A percentile compares a stretch with the other conserved stretches of the same genome.
Evolutionary conservation across 2,329 filamentous ascomycete species (phyloP).

Genomic region (Monosporascus sp.): DNA sequence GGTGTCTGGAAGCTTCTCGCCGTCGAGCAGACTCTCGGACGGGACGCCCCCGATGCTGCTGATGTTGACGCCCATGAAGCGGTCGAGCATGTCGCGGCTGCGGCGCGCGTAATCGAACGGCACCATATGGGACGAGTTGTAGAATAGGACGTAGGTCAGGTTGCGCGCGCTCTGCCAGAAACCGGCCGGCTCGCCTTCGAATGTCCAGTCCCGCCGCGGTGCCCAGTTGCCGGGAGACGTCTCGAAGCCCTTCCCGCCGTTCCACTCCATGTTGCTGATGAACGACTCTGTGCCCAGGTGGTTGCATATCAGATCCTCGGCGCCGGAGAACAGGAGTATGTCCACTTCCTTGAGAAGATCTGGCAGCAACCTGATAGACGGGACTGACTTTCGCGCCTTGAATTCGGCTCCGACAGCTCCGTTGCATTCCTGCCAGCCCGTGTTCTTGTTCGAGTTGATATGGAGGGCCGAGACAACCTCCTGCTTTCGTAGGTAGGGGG

Average conservation of each 20-base stretch:
- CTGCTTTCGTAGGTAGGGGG: slow-evolving; percentile 75
- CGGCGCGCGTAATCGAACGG: slow-evolving; percentile 87
- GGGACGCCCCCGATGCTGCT: slow-evolving; percentile 77
- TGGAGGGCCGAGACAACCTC: slow-evolving; percentile 79
- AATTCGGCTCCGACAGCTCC: slow-evolving; percentile 72
- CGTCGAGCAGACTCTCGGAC: slow-evolving; percentile 75
- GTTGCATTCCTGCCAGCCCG: slow-evolving; percentile 89
- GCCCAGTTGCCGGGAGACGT: slow-evolving; percentile 81
- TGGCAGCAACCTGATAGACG: slow-evolving; percentile 70
- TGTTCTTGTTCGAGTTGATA: slow-evolving; percentile 72
- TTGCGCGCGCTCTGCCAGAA: slow-evolving; percentile 95
- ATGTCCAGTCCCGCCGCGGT: slow-evolving; percentile 88
- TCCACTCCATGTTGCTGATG: slow-evolving; percentile 88
- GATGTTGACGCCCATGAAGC: slow-evolving; percentile 92
- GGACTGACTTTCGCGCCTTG: slow-evolving; percentile 61
- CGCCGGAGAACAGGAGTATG: slow-evolving; percentile 84
- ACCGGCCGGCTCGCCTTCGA: slow-evolving; percentile 81
- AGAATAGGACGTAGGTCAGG: slow-evolving; percentile 89
- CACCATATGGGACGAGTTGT: slow-evolving; percentile 97
- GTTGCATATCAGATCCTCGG: slow-evolving; percentile 95
- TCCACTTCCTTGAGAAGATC: slow-evolving; percentile 71
- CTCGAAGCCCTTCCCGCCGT: slow-evolving; percentile 87
- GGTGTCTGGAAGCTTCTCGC: slow-evolving; percentile 73
- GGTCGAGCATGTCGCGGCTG: slow-evolving; percentile 91
- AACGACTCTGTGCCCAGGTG: slow-evolving; percentile 88